These are phyloP conservation scores for Plantago lanceolata DNA, from an alignment of 305 asterid species.

Conservation along the genomic window DNA sequence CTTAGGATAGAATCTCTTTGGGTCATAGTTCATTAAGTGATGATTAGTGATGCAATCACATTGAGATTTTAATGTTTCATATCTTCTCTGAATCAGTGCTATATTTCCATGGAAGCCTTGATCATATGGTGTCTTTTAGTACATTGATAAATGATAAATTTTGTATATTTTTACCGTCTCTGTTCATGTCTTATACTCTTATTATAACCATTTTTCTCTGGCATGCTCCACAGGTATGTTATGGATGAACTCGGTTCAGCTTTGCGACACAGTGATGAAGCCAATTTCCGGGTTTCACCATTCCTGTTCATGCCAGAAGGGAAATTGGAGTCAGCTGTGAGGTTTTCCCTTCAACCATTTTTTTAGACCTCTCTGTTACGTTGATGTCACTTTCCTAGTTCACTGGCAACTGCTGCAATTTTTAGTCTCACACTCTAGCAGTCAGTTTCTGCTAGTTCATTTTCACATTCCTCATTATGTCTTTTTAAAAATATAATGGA, in stretches of 20 bases:
- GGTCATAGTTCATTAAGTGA: too few species aligned
- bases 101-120: neutral
- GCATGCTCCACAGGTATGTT: constrained; percentile 63
- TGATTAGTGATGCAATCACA: too few species aligned
- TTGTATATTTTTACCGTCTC: constrained; percentile 10
- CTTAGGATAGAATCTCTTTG: too few species aligned
- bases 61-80: too few species aligned
- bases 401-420: constrained; percentile 4
- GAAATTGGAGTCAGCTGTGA: constrained; percentile 80
- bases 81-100: neutral
- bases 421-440: neutral
- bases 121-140: neutral
- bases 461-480: neutral
- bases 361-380: constrained; percentile 10
- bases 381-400: constrained; percentile 18
- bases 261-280: constrained; percentile 87
- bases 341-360: constrained; percentile 49
- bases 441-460: neutral
- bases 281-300: constrained; percentile 88
- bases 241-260: constrained; percentile 99
- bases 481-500: neutral
- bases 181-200: neutral
- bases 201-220: constrained; percentile 17
- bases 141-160: constrained; percentile 2
- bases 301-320: constrained; percentile 97